A percentile compares a stretch with the other conserved stretches of the same genome.
Evolutionary conservation across 2,329 filamentous ascomycete species (phyloP).

Genomic region (Trichoderma cornu-damae): DNA sequence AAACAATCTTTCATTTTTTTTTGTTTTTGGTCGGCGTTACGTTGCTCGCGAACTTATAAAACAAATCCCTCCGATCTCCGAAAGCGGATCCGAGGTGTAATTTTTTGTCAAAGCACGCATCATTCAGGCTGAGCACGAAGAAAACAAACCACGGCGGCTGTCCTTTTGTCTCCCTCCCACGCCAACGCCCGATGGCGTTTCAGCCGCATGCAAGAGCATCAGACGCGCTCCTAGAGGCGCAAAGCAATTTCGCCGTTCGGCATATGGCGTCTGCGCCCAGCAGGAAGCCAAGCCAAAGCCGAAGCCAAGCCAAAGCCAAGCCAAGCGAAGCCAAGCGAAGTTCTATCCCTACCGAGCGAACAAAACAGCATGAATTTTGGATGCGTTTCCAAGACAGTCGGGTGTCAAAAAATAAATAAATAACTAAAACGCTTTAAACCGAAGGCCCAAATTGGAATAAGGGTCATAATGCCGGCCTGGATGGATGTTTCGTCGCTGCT

Average conservation of each 20-base stretch:
- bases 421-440: background rate
- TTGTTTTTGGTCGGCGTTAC: background rate
- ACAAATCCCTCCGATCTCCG: background rate
- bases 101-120: background rate
- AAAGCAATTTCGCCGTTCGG: background rate
- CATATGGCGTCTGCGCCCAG: background rate
- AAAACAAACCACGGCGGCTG: background rate
- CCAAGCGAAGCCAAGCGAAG: too few species aligned
- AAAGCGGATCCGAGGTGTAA: background rate
- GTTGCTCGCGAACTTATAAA: background rate
- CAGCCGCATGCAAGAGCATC: constrained; percentile 10
- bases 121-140: background rate
- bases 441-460: background rate
- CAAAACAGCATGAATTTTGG: background rate
- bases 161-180: background rate
- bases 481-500: background rate
- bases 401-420: too few species aligned
- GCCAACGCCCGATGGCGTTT: constrained; percentile 2
- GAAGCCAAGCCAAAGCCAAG: too few species aligned
- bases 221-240: background rate
- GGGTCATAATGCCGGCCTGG: background rate
- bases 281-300: too few species aligned
- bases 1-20: too few species aligned
- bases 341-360: background rate
- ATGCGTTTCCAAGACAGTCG: background rate